These are phyloP conservation scores for Blastobotrys robertii DNA, from an alignment of 805 yeast species.

Conservation along the genomic window DNA sequence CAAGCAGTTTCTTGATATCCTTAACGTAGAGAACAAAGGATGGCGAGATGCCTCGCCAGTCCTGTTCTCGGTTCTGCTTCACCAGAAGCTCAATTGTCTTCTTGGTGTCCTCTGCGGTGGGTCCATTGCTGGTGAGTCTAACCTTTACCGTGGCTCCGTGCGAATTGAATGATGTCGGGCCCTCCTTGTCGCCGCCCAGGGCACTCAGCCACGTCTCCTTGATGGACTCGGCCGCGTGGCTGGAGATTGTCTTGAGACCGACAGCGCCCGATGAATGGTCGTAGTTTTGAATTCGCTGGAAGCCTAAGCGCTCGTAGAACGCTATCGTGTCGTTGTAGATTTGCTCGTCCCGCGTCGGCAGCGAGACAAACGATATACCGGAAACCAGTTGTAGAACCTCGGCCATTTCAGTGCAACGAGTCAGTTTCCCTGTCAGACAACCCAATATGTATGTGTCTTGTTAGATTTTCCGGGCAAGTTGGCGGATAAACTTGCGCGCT, in stretches of 20 bases:
- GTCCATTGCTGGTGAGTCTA: constrained; percentile 22
- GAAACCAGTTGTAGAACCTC: constrained; percentile 4
- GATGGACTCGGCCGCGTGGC: constrained; percentile 17
- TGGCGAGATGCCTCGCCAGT: constrained; percentile 42
- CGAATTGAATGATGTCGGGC: constrained; percentile 2
- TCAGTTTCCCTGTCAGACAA: background rate
- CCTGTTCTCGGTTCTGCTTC: constrained; percentile 23
- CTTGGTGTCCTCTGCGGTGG: constrained; percentile 6
- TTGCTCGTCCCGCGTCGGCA: constrained; percentile 40
- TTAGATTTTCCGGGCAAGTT: background rate
- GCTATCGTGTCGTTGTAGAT: constrained; percentile 38
- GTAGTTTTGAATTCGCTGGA: constrained; percentile 29
- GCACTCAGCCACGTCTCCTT: constrained; percentile 24
- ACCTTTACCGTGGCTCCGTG: constrained; percentile 25
- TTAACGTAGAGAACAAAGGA: constrained; percentile 39
- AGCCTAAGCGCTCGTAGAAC: constrained; percentile 45
- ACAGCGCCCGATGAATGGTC: constrained; percentile 18
- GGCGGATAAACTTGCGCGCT: background rate
- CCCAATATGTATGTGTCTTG: too few relatives aligned
- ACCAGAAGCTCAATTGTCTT: too few relatives aligned
- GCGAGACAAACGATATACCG: constrained; percentile 24
- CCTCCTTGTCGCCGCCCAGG: constrained; percentile 12
- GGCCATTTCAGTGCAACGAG: too few relatives aligned
- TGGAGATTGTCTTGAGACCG: constrained; percentile 19
- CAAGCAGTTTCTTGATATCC: constrained; percentile 25